These are phyloP conservation scores for Beta corolliflora DNA, from an alignment of 179 eudicot species.

Conservation along the genomic window DNA sequence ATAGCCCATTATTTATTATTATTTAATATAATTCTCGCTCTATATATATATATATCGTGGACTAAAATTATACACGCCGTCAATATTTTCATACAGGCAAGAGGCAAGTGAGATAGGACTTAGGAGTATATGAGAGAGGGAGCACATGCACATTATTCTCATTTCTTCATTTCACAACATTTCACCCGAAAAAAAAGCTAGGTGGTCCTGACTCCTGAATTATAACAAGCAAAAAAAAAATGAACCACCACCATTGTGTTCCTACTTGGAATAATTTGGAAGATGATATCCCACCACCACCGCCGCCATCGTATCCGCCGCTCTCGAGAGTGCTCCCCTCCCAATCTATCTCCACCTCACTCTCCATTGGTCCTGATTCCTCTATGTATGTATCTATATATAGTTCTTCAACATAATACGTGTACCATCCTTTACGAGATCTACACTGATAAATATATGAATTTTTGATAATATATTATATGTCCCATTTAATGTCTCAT, in stretches of 20 bases:
- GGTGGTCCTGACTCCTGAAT: background rate
- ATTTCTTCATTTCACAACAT: background rate
- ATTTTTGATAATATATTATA: background rate
- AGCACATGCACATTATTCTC: background rate
- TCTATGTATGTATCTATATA: conserved; percentile 27
- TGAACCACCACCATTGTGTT: conserved; percentile 52
- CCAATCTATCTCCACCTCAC: conserved; percentile 38
- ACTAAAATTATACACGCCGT: background rate
- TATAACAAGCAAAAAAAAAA: background rate
- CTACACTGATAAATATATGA: background rate
- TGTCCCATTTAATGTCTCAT: background rate
- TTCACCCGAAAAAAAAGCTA: background rate
- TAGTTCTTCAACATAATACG: background rate
- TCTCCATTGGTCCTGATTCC: conserved; percentile 31
- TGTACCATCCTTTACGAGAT: background rate
- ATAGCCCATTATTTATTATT: background rate
- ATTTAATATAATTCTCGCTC: too few relatives aligned
- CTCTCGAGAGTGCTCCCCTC: conserved; percentile 21
- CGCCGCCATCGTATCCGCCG: background rate
- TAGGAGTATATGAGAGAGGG: background rate
- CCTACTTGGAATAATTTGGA: conserved; percentile 61
- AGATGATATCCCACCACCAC: background rate
- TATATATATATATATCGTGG: background rate
- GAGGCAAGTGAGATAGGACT: background rate
- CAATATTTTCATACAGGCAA: background rate